Evolutionary conservation across 2,329 filamentous ascomycete genomes (phyloP).

Genomic region (Cephalotrichum gorgonifer): DNA sequence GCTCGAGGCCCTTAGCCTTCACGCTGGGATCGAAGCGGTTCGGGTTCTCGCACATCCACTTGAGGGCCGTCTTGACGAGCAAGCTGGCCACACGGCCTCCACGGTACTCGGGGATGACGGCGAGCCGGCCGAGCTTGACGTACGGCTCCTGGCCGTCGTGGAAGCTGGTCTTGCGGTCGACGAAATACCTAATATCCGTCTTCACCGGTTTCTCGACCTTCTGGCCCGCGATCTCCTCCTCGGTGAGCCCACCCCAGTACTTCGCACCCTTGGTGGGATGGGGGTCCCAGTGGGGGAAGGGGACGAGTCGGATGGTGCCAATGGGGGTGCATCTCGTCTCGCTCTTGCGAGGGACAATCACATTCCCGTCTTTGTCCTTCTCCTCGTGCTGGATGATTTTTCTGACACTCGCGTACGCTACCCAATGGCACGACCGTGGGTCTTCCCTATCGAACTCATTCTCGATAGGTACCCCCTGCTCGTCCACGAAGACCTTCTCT

Average conservation of each 20-base stretch:
- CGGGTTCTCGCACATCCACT: slow-evolving; percentile 57
- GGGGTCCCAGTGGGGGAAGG: slow-evolving; percentile 63
- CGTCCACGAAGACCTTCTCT: slow-evolving; percentile 48
- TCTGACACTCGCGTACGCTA: slow-evolving; percentile 63
- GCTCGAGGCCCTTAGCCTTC: slow-evolving; percentile 30
- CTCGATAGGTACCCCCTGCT: slow-evolving; percentile 48
- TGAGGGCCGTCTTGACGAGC: slow-evolving; percentile 56
- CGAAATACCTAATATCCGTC: slow-evolving; percentile 12
- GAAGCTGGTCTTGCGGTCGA: slow-evolving; percentile 36
- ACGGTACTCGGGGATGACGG: slow-evolving; percentile 56
- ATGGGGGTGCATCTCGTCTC: slow-evolving; percentile 41
- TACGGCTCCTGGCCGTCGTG: slow-evolving; percentile 62
- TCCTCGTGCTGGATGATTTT: slow-evolving; percentile 30
- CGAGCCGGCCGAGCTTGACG: slow-evolving; percentile 71
- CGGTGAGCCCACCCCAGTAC: slow-evolving; percentile 34
- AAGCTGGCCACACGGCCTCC: slow-evolving; percentile 53
- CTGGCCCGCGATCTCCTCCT: slow-evolving; percentile 15
- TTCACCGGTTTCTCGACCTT: slow-evolving; percentile 10
- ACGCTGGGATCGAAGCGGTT: slow-evolving; percentile 41
- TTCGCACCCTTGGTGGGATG: slow-evolving; percentile 44
- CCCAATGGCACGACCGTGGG: slow-evolving; percentile 71
- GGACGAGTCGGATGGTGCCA: slow-evolving; percentile 70
- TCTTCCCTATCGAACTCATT: slow-evolving; percentile 79
- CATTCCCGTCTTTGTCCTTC: slow-evolving; percentile 29
- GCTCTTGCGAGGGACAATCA: slow-evolving; percentile 31